Conservation (phyloP, 345 rosid species). For the Streptanthus diversifolius region DNA sequence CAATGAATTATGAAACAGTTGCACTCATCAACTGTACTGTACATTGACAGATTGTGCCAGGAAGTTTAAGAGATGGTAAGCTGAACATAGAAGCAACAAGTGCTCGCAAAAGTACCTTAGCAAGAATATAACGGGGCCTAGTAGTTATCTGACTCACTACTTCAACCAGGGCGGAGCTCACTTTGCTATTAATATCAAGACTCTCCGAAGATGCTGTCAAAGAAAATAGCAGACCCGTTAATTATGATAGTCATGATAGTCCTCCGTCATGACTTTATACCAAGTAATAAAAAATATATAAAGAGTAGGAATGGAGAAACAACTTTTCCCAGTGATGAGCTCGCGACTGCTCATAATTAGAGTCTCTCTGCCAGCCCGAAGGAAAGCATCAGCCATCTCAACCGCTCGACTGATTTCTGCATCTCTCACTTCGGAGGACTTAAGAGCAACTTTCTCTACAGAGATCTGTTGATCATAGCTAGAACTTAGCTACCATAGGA, state of each 20-base stretch:
- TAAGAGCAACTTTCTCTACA: slow-evolving; percentile 79
- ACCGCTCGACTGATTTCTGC: slow-evolving; percentile 71
- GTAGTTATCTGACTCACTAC: slow-evolving; percentile 67
- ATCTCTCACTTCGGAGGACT: slow-evolving; percentile 62
- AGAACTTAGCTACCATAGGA: slow-evolving; percentile 18
- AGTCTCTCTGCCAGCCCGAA: slow-evolving; percentile 63
- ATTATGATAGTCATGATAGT: not conserved
- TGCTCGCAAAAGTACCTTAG: slow-evolving; percentile 56
- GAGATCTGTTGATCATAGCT: slow-evolving; percentile 54
- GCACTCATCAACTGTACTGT: not conserved
- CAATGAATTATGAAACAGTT: not conserved
- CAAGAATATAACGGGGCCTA: slow-evolving; percentile 93
- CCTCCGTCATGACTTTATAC: not conserved
- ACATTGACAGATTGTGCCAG: slow-evolving; percentile 1
- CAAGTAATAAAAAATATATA: not conserved
- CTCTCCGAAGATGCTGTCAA: slow-evolving; percentile 82
- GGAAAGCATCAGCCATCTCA: slow-evolving; percentile 69
- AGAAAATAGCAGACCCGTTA: slow-evolving; percentile 16
- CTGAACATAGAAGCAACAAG: slow-evolving; percentile 19
- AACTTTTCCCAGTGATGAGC: slow-evolving; percentile 86
- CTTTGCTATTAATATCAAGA: slow-evolving; percentile 88
- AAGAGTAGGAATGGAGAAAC: slow-evolving; percentile 22
- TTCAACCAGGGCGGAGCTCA: slow-evolving; percentile 97
- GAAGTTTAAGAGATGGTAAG: not conserved
- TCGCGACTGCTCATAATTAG: slow-evolving; percentile 88